phyloP scores from a whole-genome alignment of 495 filamentous ascomycete species.

The Neurospora terricola region DNA sequence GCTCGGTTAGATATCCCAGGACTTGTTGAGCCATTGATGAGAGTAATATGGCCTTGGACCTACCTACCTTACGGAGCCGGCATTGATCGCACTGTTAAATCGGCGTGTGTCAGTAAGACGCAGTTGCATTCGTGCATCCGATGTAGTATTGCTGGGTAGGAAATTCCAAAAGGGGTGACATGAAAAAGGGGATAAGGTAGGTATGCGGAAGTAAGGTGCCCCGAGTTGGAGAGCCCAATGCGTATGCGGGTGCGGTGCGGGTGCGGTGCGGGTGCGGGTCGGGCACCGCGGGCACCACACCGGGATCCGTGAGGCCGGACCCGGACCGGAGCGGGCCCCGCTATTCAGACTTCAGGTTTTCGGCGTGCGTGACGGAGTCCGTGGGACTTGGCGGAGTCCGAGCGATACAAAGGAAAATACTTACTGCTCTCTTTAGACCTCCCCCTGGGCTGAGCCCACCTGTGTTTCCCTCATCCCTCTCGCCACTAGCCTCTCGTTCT shows the following conservation, averaged over 20 bases:
- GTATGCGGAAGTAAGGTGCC: neutral
- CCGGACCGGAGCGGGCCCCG: neutral
- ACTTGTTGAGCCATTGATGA: neutral
- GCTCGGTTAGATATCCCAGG: neutral
- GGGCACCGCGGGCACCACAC: neutral
- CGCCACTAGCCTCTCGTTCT: neutral
- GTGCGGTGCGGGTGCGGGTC: neutral
- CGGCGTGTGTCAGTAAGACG: conserved; percentile 1
- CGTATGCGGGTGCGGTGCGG: neutral
- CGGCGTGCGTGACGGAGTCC: neutral
- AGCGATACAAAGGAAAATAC: neutral
- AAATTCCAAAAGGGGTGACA: neutral
- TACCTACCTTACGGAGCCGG: conserved; percentile 21
- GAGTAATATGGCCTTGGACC: neutral
- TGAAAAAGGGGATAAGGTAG: neutral
- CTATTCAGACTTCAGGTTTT: neutral
- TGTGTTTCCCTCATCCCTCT: neutral
- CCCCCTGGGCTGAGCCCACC: neutral
- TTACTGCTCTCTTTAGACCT: neutral
- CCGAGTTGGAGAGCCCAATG: neutral
- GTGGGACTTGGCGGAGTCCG: neutral
- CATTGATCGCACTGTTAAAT: conserved; percentile 23
- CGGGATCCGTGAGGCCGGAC: neutral
- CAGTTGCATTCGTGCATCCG: neutral
- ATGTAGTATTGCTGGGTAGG: neutral